phyloP scores from a whole-genome alignment of 1,284 basidiomycete genomes.

The Ustilago trichophora region DNA sequence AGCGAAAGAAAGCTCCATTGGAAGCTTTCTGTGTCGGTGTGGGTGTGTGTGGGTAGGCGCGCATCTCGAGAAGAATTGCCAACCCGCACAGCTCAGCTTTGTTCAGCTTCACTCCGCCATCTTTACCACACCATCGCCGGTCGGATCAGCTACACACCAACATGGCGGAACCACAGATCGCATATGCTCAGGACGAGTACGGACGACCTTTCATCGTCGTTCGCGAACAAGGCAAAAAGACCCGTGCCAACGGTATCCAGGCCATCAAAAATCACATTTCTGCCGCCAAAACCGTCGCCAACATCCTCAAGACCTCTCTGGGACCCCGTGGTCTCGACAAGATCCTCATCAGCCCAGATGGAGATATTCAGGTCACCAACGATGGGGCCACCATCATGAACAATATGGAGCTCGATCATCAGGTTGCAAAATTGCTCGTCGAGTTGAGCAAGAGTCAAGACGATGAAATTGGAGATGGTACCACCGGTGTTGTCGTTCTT shows the following conservation, averaged over 20 bases:
- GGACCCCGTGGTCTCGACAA: conserved; percentile 97
- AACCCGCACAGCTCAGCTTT: not conserved
- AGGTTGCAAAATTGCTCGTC: conserved; percentile 96
- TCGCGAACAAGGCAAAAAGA: conserved; percentile 93
- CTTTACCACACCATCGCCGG: too few relatives aligned
- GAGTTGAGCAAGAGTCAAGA: conserved; percentile 97
- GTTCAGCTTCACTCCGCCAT: not conserved
- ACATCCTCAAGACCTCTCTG: conserved; percentile 93
- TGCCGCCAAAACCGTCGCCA: conserved; percentile 91
- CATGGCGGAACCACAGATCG: conserved; percentile 64
- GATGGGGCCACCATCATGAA: conserved; percentile 78
- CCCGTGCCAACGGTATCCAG: conserved; percentile 89
- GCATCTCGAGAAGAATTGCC: conserved; percentile 23
- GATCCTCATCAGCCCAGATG: conserved; percentile 97
- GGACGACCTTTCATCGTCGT: conserved; percentile 97
- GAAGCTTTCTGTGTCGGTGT: too few relatives aligned
- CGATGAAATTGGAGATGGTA: conserved; percentile 99
- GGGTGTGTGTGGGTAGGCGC: too few relatives aligned
- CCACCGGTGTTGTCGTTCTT: conserved; percentile 97
- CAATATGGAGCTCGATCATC: conserved; percentile 84
- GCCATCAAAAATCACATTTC: conserved; percentile 79
- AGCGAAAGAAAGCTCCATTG: too few relatives aligned
- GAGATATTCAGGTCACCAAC: conserved; percentile 98
- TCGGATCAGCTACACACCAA: too few relatives aligned
- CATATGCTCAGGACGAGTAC: conserved; percentile 74